These are phyloP conservation scores for Meira nashicola DNA, from an alignment of 1,284 basidiomycete genomes.

Conservation along the genomic window DNA sequence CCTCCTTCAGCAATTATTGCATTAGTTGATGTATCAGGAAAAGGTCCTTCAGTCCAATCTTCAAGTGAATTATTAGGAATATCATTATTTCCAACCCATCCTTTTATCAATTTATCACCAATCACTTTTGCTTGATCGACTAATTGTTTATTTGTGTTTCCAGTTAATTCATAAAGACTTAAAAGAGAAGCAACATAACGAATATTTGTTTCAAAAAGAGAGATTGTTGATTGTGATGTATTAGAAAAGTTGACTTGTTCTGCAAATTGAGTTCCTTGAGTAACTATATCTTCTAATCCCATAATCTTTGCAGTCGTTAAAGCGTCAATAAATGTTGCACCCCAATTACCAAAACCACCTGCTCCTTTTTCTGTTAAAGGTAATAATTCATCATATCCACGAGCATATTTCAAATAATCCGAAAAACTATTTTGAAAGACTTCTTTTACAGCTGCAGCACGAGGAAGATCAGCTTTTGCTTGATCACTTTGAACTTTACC, in stretches of 20 bases:
- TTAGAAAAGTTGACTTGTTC: slow-evolving; percentile 32
- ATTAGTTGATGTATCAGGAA: slow-evolving; percentile 16
- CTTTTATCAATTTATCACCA: slow-evolving; percentile 34
- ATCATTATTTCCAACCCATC: slow-evolving; percentile 34
- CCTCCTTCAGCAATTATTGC: slow-evolving; percentile 38
- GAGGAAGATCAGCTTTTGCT: slow-evolving; percentile 9
- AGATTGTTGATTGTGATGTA: slow-evolving; percentile 23
- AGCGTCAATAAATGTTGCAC: slow-evolving; percentile 40
- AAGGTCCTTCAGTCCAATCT: slow-evolving; percentile 28
- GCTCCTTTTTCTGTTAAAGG: slow-evolving; percentile 25
- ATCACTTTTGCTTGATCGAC: slow-evolving; percentile 37
- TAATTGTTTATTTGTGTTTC: slow-evolving; percentile 29
- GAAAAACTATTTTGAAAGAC: slow-evolving; percentile 26
- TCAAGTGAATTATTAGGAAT: slow-evolving; percentile 36
- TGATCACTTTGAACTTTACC: slow-evolving; percentile 12
- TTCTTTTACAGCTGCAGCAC: slow-evolving; percentile 29
- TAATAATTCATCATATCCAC: slow-evolving; percentile 19
- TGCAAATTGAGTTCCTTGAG: slow-evolving; percentile 20
- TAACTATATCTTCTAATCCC: slow-evolving; percentile 32
- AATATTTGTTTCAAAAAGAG: slow-evolving; percentile 46
- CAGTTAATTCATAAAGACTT: slow-evolving; percentile 40
- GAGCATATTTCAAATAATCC: slow-evolving; percentile 35
- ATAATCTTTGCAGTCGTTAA: slow-evolving; percentile 41
- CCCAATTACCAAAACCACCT: slow-evolving; percentile 40
- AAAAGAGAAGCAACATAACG: slow-evolving; percentile 42